phyloP scores from a whole-genome alignment of 208 protist species.

The Leishmania mexicana region DNA sequence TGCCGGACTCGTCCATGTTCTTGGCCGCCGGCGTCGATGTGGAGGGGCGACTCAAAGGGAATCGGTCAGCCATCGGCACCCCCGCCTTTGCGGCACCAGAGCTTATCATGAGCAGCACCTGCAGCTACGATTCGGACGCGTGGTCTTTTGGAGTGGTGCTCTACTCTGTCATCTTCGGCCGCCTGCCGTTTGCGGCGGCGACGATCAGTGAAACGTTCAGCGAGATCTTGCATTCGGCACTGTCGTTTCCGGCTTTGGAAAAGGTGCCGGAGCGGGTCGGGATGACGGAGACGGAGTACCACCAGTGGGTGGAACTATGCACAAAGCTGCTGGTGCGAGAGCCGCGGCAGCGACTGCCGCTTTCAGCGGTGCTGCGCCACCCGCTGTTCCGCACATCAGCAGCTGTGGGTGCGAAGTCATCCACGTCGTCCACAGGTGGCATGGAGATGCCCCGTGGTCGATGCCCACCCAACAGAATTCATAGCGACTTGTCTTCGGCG shows the following conservation, averaged over 20 bases:
- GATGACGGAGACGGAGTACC: conserved; percentile 37
- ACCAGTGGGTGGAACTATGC: conserved; percentile 49
- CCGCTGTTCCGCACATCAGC: conserved; percentile 13
- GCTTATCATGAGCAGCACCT: conserved; percentile 46
- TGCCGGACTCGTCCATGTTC: conserved; percentile 51
- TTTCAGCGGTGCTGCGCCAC: conserved; percentile 18
- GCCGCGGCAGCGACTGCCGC: conserved; percentile 25
- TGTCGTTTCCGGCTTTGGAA: conserved; percentile 33
- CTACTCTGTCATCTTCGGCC: conserved; percentile 89
- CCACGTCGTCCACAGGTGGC: background rate
- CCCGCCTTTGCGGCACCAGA: conserved; percentile 64
- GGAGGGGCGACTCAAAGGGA: conserved; percentile 34
- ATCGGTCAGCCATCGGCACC: conserved; percentile 37
- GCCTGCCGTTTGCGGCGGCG: conserved; percentile 86
- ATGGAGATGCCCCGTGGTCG: background rate
- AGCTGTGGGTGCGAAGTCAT: background rate
- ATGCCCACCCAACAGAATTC: background rate
- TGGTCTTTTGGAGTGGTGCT: conserved; percentile 96
- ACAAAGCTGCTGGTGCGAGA: conserved; percentile 43
- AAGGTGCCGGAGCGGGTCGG: conserved; percentile 23
- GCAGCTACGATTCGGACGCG: conserved; percentile 82
- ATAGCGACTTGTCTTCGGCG: background rate
- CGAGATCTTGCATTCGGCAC: conserved; percentile 29
- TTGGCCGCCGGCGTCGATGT: conserved; percentile 38
- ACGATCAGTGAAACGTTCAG: conserved; percentile 52